Base-by-base conservation (phyloP, 352 stramenopile genomes). In the Phytopythium montanum region DNA sequence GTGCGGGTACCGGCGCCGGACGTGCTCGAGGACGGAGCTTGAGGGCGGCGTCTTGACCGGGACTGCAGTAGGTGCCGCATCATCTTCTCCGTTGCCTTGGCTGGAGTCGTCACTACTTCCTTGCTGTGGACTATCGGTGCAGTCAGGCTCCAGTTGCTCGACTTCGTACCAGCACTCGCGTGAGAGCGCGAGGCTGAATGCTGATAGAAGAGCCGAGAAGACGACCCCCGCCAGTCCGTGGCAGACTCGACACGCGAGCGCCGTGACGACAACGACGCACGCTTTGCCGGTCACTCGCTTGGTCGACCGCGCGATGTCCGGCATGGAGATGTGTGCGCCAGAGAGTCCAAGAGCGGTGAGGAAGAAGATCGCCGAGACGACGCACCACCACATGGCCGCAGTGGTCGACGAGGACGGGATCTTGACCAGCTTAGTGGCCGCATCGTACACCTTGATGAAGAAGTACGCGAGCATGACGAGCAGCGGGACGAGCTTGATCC, bases 91-190 rank as follows among this genome's bases (percentile, higher is more conserved):
- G 14, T 58, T 18, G 26, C 36, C 52, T 21, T 19, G 0, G 36
- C 19, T 7, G 25, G 9, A 3, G 2, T 25, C 36, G 9, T 6
- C 23, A 10, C 23, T 58, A 25, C 38, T 23, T 13, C 10, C 0
- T 4, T 26, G 36, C 1, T 6, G 26, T 19, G 7, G 48, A 21
- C 31, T 36, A 1, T 23, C 26, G n/a, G 7, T 23, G 10, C 14
- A 33, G 7, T 4, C 19, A 25, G n/a, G 3, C 9, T 39, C 7
- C 2, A 26, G 36, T 6, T 26, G 33, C 62, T 92, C 74, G 25
- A 90, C 84, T 61, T 88, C 78, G 59, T 90, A 69, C 82, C 82
- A 92, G 59, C 82, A 88, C 39, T 92, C 82, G 7, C 68, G 64
- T 3, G 82, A 92, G 44, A 92, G 72, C 9, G 67, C 79, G 29